Evolutionary conservation across 2,329 filamentous ascomycete genomes (phyloP).

Genomic region (Cadophora sp.): DNA sequence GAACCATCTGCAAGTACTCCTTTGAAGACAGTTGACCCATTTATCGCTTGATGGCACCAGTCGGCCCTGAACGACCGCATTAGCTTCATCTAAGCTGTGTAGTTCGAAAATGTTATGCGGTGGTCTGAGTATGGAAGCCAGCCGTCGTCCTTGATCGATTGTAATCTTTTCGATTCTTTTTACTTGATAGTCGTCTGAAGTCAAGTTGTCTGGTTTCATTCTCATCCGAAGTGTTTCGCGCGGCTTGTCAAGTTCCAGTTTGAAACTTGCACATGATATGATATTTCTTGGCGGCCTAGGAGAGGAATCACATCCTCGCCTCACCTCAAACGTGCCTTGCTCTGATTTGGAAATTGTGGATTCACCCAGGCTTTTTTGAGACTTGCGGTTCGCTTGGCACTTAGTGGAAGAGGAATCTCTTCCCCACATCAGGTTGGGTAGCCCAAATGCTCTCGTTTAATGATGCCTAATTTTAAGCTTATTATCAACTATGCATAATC

Average conservation of each 20-base stretch:
- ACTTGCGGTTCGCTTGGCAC: background rate
- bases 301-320: background rate
- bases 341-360: background rate
- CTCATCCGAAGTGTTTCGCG: conserved; percentile 2
- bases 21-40: too few relatives aligned
- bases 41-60: too few relatives aligned
- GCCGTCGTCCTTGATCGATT: background rate
- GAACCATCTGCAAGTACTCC: too few relatives aligned
- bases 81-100: too few relatives aligned
- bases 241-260: background rate
- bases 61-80: too few relatives aligned
- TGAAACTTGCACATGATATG: background rate
- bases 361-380: background rate
- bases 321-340: background rate
- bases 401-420: background rate
- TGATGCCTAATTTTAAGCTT: conserved; percentile 1
- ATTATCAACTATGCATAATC: background rate
- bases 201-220: background rate
- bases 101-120: too few relatives aligned
- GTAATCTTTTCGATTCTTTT: conserved; percentile 43
- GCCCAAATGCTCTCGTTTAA: background rate
- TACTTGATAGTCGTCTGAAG: background rate
- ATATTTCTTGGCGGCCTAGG: background rate
- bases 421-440: background rate
- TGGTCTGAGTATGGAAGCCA: too few relatives aligned